Base-by-base conservation (phyloP, 2,329 filamentous ascomycete species). In the Pseudogymnoascus sp. region DNA sequence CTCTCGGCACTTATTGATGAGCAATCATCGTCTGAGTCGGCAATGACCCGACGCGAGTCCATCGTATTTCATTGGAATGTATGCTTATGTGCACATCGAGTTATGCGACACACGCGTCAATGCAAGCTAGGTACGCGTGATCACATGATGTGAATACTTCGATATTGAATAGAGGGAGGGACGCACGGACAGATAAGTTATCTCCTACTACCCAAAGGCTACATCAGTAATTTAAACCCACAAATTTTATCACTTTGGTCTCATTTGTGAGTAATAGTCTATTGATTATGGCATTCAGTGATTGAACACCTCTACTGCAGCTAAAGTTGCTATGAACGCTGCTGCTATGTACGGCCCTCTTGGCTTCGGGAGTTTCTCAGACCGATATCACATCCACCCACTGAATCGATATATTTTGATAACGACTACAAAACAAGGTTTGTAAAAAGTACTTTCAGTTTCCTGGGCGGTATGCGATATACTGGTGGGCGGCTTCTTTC, bases 1-100 rank as follows among this genome's bases (percentile, higher is more conserved):
- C 39, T 35, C 15, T 33, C 57, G 10, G 21, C 56, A 19, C 59
- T 58, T 26, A 60, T 39, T 21, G 55, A 52, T 9, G 55, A 55
- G 41, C 48, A 48, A 35, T 65, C 69, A 57, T 72, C 71, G 57
- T 73, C 71, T 6, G 71, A 73, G 61, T 73, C 71, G 19, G 69
- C 71, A 58, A 73, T 67, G 33, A 72, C 66, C 33, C 63, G 67
- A 19, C 65, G 67, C 34, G 59, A 62, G 55, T 64, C 64, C 71
- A 72, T 72, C 57, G 45, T 52, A 52, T 52, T 52, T 52, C 45
- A 52, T 52, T 30, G 9, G 26, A 52, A 33, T 52, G 45, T 30
- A 33, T 33, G 45, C 9, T 52, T 30, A 30, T 30, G 26, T 19
- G 45, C 26, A 28, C 41, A 52, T 30, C 19, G 26, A 30, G 45